Conservation (phyloP, 1,284 basidiomycete genomes). For the Phellinidium pouzarii region DNA sequence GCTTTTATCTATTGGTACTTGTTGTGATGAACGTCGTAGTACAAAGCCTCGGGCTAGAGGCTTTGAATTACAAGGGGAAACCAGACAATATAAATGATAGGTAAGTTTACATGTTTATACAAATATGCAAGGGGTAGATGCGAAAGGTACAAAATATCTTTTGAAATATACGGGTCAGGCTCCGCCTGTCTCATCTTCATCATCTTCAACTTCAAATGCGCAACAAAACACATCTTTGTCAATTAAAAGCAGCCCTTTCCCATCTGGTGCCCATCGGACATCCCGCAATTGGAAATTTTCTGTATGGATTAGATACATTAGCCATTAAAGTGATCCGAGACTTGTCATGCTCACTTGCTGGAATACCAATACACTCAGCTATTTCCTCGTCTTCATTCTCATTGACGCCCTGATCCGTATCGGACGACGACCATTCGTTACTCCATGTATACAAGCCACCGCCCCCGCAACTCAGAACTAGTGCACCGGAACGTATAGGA, state of each 20-base stretch:
- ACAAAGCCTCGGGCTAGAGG: no score
- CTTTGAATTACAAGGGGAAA: no score
- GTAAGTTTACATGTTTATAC: no score
- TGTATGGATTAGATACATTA: conserved; percentile 25
- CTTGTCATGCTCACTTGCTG: conserved; percentile 44
- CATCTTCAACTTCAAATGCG: conserved; percentile 71
- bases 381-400: conserved; percentile 49
- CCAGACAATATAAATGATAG: no score
- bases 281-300: conserved; percentile 61
- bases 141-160: neutral
- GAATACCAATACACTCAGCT: conserved; percentile 76
- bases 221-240: conserved; percentile 77
- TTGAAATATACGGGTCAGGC: neutral
- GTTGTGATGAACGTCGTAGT: no score
- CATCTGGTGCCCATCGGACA: conserved; percentile 76
- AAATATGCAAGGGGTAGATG: neutral
- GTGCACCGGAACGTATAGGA: conserved; percentile 60
- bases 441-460: conserved; percentile 75
- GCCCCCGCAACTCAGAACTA: conserved; percentile 63
- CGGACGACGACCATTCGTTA: conserved; percentile 53
- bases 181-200: conserved; percentile 21
- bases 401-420: conserved; percentile 35
- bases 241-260: conserved; percentile 65
- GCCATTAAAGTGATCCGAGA: neutral
- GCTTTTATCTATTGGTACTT: neutral